Percentiles rank a stretch among this genome's conserved stretches.
Evolutionary conservation across 2,329 filamentous ascomycete species (phyloP).

Genomic region (Paecilomyces dactylethromorphus): DNA sequence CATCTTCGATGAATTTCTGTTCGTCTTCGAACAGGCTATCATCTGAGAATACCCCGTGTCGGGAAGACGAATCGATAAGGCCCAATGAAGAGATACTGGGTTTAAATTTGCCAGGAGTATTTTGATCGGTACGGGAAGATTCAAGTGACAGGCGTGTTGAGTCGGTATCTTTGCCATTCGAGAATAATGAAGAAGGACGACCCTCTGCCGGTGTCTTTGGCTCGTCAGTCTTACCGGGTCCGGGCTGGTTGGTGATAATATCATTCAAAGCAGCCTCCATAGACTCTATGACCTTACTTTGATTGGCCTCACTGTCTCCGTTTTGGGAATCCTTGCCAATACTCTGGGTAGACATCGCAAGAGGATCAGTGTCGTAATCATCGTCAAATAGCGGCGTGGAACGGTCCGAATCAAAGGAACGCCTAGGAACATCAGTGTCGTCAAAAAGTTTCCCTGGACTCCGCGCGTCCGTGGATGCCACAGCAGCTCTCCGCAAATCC

Average conservation of each 20-base stretch:
- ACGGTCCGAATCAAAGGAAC: conserved; percentile 63
- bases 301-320: conserved; percentile 47
- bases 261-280: conserved; percentile 89
- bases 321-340: conserved; percentile 64
- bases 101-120: conserved; percentile 51
- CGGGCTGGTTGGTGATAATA: conserved; percentile 76
- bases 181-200: conserved; percentile 43
- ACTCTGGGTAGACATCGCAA: conserved; percentile 72
- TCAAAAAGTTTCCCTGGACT: conserved; percentile 40
- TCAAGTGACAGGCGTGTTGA: conserved; percentile 61
- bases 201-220: conserved; percentile 26
- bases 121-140: conserved; percentile 37
- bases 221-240: conserved; percentile 28
- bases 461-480: conserved; percentile 56
- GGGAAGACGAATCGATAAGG: conserved; percentile 77
- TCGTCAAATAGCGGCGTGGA: conserved; percentile 69
- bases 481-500: conserved; percentile 54
- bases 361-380: conserved; percentile 63
- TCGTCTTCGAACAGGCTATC: conserved; percentile 92
- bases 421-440: conserved; percentile 45
- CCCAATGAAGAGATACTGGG: conserved; percentile 88
- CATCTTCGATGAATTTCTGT: conserved; percentile 71
- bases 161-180: conserved; percentile 50
- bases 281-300: conserved; percentile 78
- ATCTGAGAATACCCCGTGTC: conserved; percentile 87